Conservation (phyloP, 306 rosid species). For the Quercus glauca region DNA sequence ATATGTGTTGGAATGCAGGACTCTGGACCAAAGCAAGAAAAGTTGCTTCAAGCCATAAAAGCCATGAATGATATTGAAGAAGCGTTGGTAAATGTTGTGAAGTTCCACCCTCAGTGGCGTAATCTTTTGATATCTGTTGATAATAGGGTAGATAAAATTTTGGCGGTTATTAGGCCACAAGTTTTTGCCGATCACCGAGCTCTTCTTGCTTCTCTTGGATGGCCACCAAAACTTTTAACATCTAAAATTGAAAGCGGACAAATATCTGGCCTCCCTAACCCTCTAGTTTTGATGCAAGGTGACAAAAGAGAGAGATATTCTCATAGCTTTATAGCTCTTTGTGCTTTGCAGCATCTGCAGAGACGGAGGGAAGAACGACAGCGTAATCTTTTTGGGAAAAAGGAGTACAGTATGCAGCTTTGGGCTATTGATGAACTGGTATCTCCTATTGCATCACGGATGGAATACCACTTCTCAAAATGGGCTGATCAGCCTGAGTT, state of each 20-base stretch:
- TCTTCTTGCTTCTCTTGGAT: conserved; percentile 67
- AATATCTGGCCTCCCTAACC: conserved; percentile 45
- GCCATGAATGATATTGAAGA: conserved; percentile 60
- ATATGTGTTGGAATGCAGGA: conserved; percentile 40
- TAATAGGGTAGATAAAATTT: conserved; percentile 53
- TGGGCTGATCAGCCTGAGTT: conserved; percentile 75
- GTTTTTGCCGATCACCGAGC: conserved; percentile 71
- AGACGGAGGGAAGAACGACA: conserved; percentile 52
- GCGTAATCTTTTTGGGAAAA: conserved; percentile 30
- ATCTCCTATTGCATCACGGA: conserved; percentile 68
- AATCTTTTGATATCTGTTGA: conserved; percentile 61
- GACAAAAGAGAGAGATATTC: conserved; percentile 56
- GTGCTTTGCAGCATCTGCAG: conserved; percentile 73
- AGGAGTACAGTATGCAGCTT: conserved; percentile 39
- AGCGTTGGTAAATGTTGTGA: conserved; percentile 26
- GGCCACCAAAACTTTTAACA: conserved; percentile 73
- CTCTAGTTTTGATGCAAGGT: conserved; percentile 62
- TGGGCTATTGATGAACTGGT: conserved; percentile 79
- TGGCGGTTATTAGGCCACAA: conserved; percentile 65
- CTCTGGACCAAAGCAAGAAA: conserved; percentile 46
- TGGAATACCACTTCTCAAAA: conserved; percentile 65
- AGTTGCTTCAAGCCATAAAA: conserved; percentile 61
- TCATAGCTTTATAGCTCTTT: conserved; percentile 60
- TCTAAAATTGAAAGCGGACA: conserved; percentile 32
- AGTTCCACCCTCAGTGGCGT: conserved; percentile 50